Base-by-base conservation (phyloP, 805 yeast species). In the Maudiozyma pseudohumilis region DNA sequence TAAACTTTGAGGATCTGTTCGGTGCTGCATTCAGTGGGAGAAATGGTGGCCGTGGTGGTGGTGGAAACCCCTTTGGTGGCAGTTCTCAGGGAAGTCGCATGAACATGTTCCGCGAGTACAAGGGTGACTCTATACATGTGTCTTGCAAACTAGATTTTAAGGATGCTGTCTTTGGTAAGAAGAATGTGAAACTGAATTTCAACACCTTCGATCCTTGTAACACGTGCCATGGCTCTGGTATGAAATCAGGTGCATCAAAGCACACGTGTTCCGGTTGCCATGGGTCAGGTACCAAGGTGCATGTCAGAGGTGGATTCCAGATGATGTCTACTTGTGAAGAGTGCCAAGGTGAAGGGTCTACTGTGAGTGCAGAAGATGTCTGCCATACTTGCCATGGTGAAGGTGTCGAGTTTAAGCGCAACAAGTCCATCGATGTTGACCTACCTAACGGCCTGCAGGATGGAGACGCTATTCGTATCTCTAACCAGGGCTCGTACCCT, bases 401-500 rank as follows among this genome's bases (percentile, higher is more conserved):
- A 43, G 99, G 98, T 41, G 94, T 84, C 5, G 69, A 69, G 28
- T 39, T 50, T 27, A 77, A 77, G 40, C 66, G 69, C 11, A 65
- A 70, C 2, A 83, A 84, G 55, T 66, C 75, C n/a, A 81, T 92
- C 6, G 77, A 74, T 20, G 77, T 92, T 18, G 89, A 85, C 40
- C 66, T 92, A 42, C 99, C 98, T 6, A 72, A 84, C 25, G 97
- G 98, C 15, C 70, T 92, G 28, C 74, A 73, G 34, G 94, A 87
- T 54, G 96, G 96, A 15, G 75, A 88, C 42, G 70, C 94, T 30
- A 68, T 92, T 41, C 74, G 94, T 48, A 77, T 89, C 18, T 74
- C 84, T 1, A 88, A 88, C 0, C 92, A 80, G 41, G 99, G 99
- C 36, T 95, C 88, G 49, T 75, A 89, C 17, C 96, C 98, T 28